Evolutionary conservation across 805 yeast genomes (phyloP).

Genomic region (Kazachstania taianensis): DNA sequence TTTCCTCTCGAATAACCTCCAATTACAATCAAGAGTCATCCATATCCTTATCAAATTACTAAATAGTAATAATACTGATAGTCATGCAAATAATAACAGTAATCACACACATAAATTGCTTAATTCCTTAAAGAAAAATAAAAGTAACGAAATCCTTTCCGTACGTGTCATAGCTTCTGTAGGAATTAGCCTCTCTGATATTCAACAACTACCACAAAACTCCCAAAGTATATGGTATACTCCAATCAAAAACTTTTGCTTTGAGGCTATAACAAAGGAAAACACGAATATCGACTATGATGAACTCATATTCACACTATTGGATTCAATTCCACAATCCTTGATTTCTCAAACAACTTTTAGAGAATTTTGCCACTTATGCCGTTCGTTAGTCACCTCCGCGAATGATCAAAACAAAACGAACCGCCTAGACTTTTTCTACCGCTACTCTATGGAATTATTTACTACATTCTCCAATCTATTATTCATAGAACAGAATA

Average conservation of each 20-base stretch:
- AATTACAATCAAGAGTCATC: slow-evolving; percentile 3
- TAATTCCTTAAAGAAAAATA: too few species aligned
- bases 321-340: background rate
- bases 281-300: too few species aligned
- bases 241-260: too few species aligned
- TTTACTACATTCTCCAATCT: background rate
- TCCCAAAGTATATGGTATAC: background rate
- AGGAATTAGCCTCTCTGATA: slow-evolving; percentile 4
- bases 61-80: background rate
- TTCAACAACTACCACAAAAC: background rate
- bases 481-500: too few species aligned
- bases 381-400: too few species aligned
- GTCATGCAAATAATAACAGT: too few species aligned
- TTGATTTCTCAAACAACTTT: background rate
- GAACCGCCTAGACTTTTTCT: too few species aligned
- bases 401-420: too few species aligned
- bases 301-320: background rate
- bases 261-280: too few species aligned
- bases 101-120: too few species aligned
- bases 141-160: too few species aligned
- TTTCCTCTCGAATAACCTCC: too few species aligned
- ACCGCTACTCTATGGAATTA: background rate
- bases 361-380: background rate
- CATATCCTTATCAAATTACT: background rate
- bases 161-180: slow-evolving; percentile 20